A percentile compares a stretch with the other conserved stretches of the same genome.
Conservation (phyloP, 176 grass and related monocot genomes). For the sorghum (Sorghum bicolor) region Sorghum_bicolor_NCBIv3 NC_012875.2:54139001-54139500, state of each 20-base stretch:
- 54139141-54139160: background rate
- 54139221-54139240: background rate
- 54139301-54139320: background rate
- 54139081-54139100: background rate
- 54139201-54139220: background rate
- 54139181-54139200: background rate
- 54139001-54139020: background rate
- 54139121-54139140: background rate
- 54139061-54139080: background rate
- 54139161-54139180: background rate
- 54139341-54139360: background rate
- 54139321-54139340: too few species aligned
- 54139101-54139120: background rate
- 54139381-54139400: too few species aligned
- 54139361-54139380: background rate
- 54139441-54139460: background rate
- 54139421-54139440: background rate
- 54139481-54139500: background rate
- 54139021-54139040: background rate
- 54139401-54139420: too few species aligned
- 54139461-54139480: background rate
- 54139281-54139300: background rate
- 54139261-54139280: background rate
- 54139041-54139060: background rate
- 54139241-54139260: background rate